These are phyloP conservation scores for Cystobasidium pallidum DNA, from an alignment of 1,284 basidiomycete genomes.

Conservation along the genomic window DNA sequence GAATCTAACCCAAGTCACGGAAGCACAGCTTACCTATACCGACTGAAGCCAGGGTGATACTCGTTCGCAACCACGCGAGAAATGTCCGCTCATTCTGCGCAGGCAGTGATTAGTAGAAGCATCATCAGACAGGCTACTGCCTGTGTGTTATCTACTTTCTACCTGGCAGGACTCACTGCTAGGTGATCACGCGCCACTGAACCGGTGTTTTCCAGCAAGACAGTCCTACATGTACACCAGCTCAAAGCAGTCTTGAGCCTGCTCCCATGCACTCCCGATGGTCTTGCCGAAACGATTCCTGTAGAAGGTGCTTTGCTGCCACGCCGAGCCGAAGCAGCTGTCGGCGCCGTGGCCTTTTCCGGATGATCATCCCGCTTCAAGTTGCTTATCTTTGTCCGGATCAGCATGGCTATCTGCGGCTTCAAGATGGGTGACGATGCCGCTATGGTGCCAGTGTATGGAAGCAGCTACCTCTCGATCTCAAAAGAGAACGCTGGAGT, in stretches of 20 bases:
- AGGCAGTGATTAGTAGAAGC: background rate
- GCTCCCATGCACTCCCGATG: slow-evolving; percentile 1
- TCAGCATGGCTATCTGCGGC: too few relatives aligned
- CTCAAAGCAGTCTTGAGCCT: slow-evolving; percentile 6
- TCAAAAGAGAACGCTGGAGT: background rate
- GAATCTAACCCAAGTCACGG: background rate
- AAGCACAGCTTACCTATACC: slow-evolving; percentile 47
- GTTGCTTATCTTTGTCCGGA: background rate
- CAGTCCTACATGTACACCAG: slow-evolving; percentile 13
- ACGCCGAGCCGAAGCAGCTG: background rate
- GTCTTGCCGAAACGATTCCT: background rate
- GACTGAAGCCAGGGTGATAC: slow-evolving; percentile 50
- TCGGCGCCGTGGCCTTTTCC: too few relatives aligned
- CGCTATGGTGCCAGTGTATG: background rate
- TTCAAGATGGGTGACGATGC: too few relatives aligned
- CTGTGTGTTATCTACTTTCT: background rate
- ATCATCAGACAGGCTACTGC: background rate
- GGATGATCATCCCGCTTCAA: too few relatives aligned
- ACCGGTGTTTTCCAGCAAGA: slow-evolving; percentile 21
- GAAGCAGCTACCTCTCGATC: background rate
- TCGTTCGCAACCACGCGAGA: slow-evolving; percentile 47
- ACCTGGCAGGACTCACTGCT: slow-evolving; percentile 24
- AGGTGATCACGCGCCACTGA: slow-evolving; percentile 40
- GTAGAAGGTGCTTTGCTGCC: background rate
- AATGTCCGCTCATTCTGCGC: slow-evolving; percentile 22